Evolutionary conservation across 208 protist species (phyloP).

Genomic region (Herpetomonas tarakana): DNA sequence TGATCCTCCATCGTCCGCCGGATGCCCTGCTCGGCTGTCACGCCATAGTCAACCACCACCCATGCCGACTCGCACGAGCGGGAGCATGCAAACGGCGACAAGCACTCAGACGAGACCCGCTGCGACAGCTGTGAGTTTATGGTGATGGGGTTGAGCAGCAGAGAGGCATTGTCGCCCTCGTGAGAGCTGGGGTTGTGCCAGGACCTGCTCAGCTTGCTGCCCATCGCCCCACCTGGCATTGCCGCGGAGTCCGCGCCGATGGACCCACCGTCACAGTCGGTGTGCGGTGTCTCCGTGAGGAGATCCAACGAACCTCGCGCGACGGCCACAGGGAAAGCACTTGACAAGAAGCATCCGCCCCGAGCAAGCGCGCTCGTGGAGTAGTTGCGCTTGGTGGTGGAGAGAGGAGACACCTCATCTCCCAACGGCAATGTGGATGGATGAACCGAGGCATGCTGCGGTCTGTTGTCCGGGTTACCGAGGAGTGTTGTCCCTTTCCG

Average conservation of each 20-base stretch:
- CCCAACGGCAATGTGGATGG: too few relatives aligned
- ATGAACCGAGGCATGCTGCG: too few relatives aligned
- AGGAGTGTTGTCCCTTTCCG: too few relatives aligned
- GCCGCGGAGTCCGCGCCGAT: neutral
- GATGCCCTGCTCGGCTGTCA: conserved; percentile 71
- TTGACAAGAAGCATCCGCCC: too few relatives aligned
- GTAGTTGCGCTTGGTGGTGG: too few relatives aligned
- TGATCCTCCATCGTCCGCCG: conserved; percentile 83
- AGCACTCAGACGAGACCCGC: neutral
- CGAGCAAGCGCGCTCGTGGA: too few relatives aligned
- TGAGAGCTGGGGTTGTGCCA: neutral
- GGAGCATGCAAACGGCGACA: neutral
- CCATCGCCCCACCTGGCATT: neutral
- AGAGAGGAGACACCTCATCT: too few relatives aligned
- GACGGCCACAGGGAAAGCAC: too few relatives aligned
- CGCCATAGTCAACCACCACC: conserved; percentile 46
- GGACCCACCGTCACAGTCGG: too few relatives aligned
- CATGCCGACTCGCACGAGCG: conserved; percentile 5
- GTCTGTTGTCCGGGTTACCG: too few relatives aligned
- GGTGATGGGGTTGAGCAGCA: neutral
- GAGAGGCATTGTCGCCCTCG: neutral
- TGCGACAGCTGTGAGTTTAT: neutral
- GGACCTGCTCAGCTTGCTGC: neutral
- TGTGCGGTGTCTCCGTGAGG: too few relatives aligned
- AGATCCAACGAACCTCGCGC: too few relatives aligned